phyloP scores from a whole-genome alignment of 306 rosid genomes.

The Sophora flavescens region DNA sequence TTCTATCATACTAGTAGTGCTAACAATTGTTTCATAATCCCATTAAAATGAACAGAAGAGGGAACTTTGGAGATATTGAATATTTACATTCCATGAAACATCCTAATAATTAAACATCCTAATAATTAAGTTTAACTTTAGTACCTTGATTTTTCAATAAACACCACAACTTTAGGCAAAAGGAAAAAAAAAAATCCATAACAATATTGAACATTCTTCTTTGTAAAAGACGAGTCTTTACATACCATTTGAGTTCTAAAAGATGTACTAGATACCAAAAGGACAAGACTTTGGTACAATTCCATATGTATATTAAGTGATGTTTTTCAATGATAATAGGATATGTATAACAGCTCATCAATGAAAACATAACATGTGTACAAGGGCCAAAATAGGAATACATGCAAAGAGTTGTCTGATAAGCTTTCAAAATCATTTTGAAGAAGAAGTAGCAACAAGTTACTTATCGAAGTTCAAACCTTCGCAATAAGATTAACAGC shows the following conservation, averaged over 20 bases:
- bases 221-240: not conserved
- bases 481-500: slow-evolving; percentile 79
- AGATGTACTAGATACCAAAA: not conserved
- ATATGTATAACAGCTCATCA: no score
- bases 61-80: not conserved
- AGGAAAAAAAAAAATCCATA: not conserved
- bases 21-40: not conserved
- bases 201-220: not conserved
- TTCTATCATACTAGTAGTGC: not conserved
- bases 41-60: not conserved
- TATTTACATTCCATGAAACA: not conserved
- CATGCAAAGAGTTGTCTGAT: not conserved
- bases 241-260: not conserved
- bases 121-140: not conserved
- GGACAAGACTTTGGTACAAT: no score
- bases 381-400: not conserved
- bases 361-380: no score
- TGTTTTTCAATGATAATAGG: no score
- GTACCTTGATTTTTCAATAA: not conserved
- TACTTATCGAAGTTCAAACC: slow-evolving; percentile 50
- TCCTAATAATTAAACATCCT: not conserved
- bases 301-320: no score
- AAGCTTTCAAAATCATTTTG: not conserved
- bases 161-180: not conserved
- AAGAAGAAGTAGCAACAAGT: not conserved